Conservation (phyloP, 371 early-diverging fungal genomes). For the Rhizopus microsporus region DNA sequence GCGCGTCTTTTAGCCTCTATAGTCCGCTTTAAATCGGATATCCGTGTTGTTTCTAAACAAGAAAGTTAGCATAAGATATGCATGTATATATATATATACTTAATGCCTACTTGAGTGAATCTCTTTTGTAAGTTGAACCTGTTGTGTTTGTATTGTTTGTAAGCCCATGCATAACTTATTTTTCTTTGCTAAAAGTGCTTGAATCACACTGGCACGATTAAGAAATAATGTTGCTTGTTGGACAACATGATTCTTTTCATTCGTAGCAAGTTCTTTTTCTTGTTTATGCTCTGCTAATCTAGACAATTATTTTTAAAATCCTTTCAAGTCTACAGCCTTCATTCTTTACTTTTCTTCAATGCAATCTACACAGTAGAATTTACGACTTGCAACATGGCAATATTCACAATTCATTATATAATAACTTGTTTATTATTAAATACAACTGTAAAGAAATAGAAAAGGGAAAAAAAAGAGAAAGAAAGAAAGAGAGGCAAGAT, state of each 20-base stretch:
- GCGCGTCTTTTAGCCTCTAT: slow-evolving; percentile 19
- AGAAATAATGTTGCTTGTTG: slow-evolving; percentile 41
- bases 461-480: slow-evolving; percentile 4
- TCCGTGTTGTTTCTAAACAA: slow-evolving; percentile 2
- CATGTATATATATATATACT: background rate
- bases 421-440: background rate
- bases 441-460: background rate
- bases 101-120: slow-evolving; percentile 36
- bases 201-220: slow-evolving; percentile 36
- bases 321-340: too few relatives aligned
- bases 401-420: slow-evolving; percentile 42
- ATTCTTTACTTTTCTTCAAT: slow-evolving; percentile 42
- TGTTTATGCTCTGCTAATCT: slow-evolving; percentile 49
- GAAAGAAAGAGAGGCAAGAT: background rate
- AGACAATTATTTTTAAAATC: background rate
- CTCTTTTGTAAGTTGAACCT: slow-evolving; percentile 26
- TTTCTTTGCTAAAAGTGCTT: slow-evolving; percentile 44
- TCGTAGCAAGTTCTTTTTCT: slow-evolving; percentile 30
- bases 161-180: slow-evolving; percentile 36
- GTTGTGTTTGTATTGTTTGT: slow-evolving; percentile 31
- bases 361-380: slow-evolving; percentile 42
- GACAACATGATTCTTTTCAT: slow-evolving; percentile 44
- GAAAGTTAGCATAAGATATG: background rate
- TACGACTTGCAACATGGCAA: slow-evolving; percentile 43
- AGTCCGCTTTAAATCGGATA: slow-evolving; percentile 4